These are phyloP conservation scores for Dunaliella sp. DNA, from an alignment of 139 green algal genomes.

Conservation along the genomic window DNA sequence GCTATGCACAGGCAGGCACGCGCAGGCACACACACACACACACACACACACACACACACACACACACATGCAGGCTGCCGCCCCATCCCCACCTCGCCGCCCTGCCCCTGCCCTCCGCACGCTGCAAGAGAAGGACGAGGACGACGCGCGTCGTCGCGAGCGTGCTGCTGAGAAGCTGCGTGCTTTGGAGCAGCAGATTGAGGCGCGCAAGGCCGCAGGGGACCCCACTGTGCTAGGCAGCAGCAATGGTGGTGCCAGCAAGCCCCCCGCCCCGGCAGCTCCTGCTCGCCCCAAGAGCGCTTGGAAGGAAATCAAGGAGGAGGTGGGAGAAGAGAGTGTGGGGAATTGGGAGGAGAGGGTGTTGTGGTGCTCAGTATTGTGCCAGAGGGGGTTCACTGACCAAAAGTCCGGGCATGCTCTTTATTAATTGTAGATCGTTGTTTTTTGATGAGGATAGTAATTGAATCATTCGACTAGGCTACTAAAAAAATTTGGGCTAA, in stretches of 20 bases:
- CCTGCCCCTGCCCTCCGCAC: not conserved
- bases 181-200: conserved; percentile 22
- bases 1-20: not conserved
- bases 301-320: not conserved
- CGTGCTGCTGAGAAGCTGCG: conserved; percentile 20
- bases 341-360: not conserved
- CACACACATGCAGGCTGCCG: conserved; percentile 2
- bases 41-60: conserved; percentile 4
- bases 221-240: too few relatives aligned
- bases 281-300: not conserved
- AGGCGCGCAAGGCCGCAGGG: not conserved
- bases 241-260: too few relatives aligned
- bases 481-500: too few relatives aligned
- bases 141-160: conserved; percentile 16
- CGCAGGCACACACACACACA: not conserved
- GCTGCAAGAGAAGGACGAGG: conserved; percentile 4
- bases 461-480: too few relatives aligned
- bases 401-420: too few relatives aligned
- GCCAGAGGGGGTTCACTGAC: too few relatives aligned
- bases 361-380: too few relatives aligned
- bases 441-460: too few relatives aligned
- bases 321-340: not conserved
- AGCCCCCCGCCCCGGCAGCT: not conserved
- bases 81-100: not conserved
- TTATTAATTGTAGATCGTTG: too few relatives aligned